Percentiles rank a stretch among this genome's conserved stretches.
Evolutionary conservation across 441 rosid species (phyloP).

Genomic region (Populus hybrid): DNA sequence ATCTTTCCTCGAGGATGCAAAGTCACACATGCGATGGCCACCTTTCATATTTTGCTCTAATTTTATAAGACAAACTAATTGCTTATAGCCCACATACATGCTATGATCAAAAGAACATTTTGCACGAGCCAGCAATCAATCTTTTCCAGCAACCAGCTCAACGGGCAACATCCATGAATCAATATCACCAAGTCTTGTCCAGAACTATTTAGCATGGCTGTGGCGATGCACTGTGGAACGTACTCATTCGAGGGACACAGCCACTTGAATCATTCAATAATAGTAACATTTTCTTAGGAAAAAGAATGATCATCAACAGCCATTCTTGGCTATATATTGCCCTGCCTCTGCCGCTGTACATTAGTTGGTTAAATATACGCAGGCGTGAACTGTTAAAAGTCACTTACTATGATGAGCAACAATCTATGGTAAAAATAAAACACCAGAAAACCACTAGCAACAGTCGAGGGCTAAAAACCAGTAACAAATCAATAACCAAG

Average conservation of each 20-base stretch:
- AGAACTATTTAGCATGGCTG: not conserved
- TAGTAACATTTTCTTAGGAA: not conserved
- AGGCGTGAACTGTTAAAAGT: not conserved
- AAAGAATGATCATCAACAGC: not conserved
- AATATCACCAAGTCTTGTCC: not conserved
- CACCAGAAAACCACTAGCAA: not conserved
- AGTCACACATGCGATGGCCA: not conserved
- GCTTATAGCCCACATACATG: not conserved
- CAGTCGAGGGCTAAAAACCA: not conserved
- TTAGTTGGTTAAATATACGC: no score
- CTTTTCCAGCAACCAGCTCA: not conserved
- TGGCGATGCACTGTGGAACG: not conserved
- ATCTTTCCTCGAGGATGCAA: not conserved
- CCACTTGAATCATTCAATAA: no score
- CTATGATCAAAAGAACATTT: not conserved
- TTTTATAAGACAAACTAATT: constrained; percentile 6
- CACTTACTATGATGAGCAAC: not conserved
- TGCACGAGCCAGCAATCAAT: not conserved
- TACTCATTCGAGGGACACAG: not conserved
- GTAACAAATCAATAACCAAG: not conserved
- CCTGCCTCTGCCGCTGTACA: not conserved
- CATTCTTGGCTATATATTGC: not conserved
- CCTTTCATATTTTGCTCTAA: not conserved
- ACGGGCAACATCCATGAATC: not conserved
- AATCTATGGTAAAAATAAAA: not conserved